Percentiles rank a stretch among this genome's conserved stretches.
Evolutionary conservation across 768 basidiomycete species (phyloP).

Genomic region (Lactifluus volemus): DNA sequence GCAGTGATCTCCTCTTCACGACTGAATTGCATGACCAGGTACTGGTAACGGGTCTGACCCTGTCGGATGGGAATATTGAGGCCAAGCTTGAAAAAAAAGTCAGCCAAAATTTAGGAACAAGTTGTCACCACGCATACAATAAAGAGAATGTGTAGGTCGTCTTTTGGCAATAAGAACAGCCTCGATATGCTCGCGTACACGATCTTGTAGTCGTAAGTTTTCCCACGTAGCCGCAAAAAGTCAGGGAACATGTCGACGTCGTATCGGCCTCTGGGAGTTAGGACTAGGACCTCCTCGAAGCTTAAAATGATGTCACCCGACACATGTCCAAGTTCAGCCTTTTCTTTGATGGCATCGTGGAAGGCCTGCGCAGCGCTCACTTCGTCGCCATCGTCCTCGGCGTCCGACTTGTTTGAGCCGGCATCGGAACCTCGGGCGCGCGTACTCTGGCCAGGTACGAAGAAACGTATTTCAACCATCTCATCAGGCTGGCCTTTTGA

Average conservation of each 20-base stretch:
- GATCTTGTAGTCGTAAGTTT: conserved; percentile 99
- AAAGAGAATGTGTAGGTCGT: conserved; percentile 91
- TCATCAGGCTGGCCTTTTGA: conserved; percentile 55
- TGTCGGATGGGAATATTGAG: conserved; percentile 91
- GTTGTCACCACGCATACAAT: conserved; percentile 51
- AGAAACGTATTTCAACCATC: conserved; percentile 93
- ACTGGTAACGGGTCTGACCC: conserved; percentile 97
- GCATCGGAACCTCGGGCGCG: conserved; percentile 54
- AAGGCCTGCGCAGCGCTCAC: conserved; percentile 92
- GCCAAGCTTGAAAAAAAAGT: conserved; percentile 49
- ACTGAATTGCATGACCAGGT: conserved; percentile 97
- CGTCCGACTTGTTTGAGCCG: conserved; percentile 64
- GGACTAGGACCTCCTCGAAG: conserved; percentile 90
- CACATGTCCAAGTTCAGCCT: conserved; percentile 88
- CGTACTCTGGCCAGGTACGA: conserved; percentile 76
- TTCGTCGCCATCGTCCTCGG: conserved; percentile 67
- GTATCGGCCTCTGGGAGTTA: conserved; percentile 93
- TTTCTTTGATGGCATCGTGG: conserved; percentile 94
- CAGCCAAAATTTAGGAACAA: neutral
- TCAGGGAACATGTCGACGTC: conserved; percentile 98
- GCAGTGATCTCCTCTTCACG: conserved; percentile 95
- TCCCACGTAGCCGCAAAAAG: conserved; percentile 91
- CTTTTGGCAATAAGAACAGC: conserved; percentile 91
- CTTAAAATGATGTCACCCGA: conserved; percentile 87
- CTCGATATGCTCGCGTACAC: conserved; percentile 79